phyloP scores from a whole-genome alignment of 2,329 filamentous ascomycete genomes.

The Cladorrhinum sp. region DNA sequence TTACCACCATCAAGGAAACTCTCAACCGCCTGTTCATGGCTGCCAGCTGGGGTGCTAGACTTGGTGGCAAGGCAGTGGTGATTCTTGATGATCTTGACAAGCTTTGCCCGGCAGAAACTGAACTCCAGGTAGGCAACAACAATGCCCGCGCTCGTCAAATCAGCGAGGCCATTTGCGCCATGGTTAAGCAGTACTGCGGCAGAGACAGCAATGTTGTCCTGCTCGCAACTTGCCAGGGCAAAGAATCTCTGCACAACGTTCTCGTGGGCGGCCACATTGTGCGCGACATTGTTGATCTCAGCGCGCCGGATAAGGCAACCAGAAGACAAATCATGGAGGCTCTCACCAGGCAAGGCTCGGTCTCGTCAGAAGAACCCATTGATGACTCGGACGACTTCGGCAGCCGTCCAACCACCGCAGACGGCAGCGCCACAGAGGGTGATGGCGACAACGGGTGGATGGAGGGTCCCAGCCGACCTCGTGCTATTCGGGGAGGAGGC shows the following conservation, averaged over 20 bases:
- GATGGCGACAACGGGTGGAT: constrained; percentile 67
- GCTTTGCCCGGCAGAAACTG: constrained; percentile 88
- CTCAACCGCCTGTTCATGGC: constrained; percentile 80
- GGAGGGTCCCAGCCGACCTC: constrained; percentile 63
- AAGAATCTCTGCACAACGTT: constrained; percentile 87
- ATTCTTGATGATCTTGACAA: constrained; percentile 92
- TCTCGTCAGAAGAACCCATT: constrained; percentile 39
- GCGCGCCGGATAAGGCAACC: constrained; percentile 89
- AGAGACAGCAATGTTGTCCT: constrained; percentile 78
- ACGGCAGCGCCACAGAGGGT: constrained; percentile 45
- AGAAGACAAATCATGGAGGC: constrained; percentile 79
- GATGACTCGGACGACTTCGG: constrained; percentile 35
- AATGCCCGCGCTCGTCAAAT: constrained; percentile 90
- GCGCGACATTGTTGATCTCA: constrained; percentile 83
- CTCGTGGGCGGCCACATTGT: constrained; percentile 90
- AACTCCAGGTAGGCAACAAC: constrained; percentile 88
- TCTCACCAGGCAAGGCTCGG: constrained; percentile 59
- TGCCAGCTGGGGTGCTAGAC: constrained; percentile 85
- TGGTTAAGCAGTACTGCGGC: constrained; percentile 80
- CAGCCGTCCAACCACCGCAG: constrained; percentile 56
- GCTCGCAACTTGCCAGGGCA: constrained; percentile 86
- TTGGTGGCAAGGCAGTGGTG: constrained; percentile 79
- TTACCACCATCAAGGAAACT: constrained; percentile 88
- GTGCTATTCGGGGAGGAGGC: constrained; percentile 51
- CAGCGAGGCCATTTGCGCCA: constrained; percentile 80